Evolutionary conservation across 1,139 yeast genomes (phyloP).

Genomic region (Zygosaccharomyces sapae): DNA sequence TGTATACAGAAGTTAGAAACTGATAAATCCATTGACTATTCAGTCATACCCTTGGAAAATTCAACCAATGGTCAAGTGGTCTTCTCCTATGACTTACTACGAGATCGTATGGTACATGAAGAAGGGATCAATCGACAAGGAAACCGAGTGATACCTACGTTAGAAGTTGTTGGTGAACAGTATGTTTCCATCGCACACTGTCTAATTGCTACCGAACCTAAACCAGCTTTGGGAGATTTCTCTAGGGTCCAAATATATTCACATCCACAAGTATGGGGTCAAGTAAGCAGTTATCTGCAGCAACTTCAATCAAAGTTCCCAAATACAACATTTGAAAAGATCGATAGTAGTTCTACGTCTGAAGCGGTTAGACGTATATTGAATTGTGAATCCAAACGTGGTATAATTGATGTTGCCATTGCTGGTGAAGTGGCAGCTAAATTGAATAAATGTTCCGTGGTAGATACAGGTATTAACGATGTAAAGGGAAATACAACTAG

Average conservation of each 20-base stretch:
- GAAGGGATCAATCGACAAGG: slow-evolving; percentile 12
- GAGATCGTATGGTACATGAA: slow-evolving; percentile 52
- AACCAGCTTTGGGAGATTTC: slow-evolving; percentile 35
- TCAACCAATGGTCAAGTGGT: slow-evolving; percentile 94
- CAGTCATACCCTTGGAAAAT: slow-evolving; percentile 91
- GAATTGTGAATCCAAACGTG: slow-evolving; percentile 31
- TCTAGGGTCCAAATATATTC: slow-evolving; percentile 62
- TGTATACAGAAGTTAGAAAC: slow-evolving; percentile 57
- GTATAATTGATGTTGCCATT: slow-evolving; percentile 47
- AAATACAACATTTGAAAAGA: slow-evolving; percentile 39
- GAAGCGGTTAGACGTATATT: slow-evolving; percentile 70
- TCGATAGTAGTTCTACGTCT: slow-evolving; percentile 77
- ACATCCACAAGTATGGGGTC: slow-evolving; percentile 99
- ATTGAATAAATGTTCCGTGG: slow-evolving; percentile 56
- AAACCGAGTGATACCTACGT: slow-evolving; percentile 28
- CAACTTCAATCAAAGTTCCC: slow-evolving; percentile 45
- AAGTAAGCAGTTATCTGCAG: slow-evolving; percentile 57
- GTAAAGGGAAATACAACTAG: slow-evolving; percentile 74
- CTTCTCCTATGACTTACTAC: slow-evolving; percentile 71
- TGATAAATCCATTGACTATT: slow-evolving; percentile 51
- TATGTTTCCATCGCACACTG: slow-evolving; percentile 81
- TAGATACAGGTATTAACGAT: slow-evolving; percentile 62
- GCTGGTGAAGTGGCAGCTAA: slow-evolving; percentile 62
- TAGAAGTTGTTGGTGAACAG: slow-evolving; percentile 68
- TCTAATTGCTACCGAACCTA: slow-evolving; percentile 49